Percentiles rank a stretch among this genome's conserved stretches.
phyloP scores from a whole-genome alignment of 2,329 filamentous ascomycete species.

The Calonectria honghensis region DNA sequence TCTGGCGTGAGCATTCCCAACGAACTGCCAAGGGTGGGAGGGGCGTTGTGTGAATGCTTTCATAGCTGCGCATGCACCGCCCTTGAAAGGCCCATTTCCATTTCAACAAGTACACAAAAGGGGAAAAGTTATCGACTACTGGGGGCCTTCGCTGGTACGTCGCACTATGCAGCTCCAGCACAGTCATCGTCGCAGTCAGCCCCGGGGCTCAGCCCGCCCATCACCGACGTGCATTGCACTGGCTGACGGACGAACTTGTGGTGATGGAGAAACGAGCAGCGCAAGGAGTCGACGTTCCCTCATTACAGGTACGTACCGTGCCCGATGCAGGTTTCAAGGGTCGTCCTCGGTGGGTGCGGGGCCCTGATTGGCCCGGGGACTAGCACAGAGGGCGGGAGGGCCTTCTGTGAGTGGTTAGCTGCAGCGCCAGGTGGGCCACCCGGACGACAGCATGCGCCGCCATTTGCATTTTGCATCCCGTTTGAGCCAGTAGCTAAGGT shows the following conservation, averaged over 20 bases:
- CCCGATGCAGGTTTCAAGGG: constrained; percentile 24
- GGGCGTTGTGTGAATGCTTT: constrained; percentile 25
- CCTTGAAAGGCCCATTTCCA: constrained; percentile 1
- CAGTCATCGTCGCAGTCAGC: constrained; percentile 28
- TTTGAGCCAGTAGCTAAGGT: constrained; percentile 36
- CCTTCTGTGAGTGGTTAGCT: constrained; percentile 24
- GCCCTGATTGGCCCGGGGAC: constrained; percentile 23
- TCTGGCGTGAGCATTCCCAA: constrained; percentile 33
- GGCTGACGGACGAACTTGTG: constrained; percentile 34
- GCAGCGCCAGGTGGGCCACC: constrained; percentile 17
- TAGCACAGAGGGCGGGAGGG: constrained; percentile 14
- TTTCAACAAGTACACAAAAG: constrained; percentile 13
- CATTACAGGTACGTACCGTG: constrained; percentile 33
- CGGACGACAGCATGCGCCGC: constrained; percentile 32
- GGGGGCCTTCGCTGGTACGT: constrained; percentile 8
- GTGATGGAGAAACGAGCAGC: constrained; percentile 32
- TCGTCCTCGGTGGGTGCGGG: constrained; percentile 11
- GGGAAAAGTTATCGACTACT: background rate
- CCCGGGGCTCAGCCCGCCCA: constrained; percentile 19
- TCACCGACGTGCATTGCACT: constrained; percentile 19
- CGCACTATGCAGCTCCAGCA: constrained; percentile 22
- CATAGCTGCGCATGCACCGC: constrained; percentile 20
- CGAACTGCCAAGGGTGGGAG: constrained; percentile 25
- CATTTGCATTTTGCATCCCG: constrained; percentile 30
- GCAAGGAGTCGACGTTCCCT: constrained; percentile 23